Percentiles rank a stretch among this genome's conserved stretches.
Evolutionary conservation across 768 basidiomycete species (phyloP).

Genomic region (Brasilioporus rufonigricans): DNA sequence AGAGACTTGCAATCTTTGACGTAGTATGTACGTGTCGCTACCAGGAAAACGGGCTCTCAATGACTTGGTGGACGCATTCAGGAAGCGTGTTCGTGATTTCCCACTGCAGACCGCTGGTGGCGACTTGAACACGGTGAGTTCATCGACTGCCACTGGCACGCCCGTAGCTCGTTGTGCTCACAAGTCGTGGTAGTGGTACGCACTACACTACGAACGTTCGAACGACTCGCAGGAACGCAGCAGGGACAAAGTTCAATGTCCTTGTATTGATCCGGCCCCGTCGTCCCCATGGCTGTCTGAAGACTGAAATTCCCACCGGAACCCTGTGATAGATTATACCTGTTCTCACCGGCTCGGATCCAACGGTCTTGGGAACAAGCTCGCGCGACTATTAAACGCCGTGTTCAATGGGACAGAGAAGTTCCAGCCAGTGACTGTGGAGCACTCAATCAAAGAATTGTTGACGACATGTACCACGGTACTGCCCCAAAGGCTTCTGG

Average conservation of each 20-base stretch:
- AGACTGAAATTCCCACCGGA: neutral
- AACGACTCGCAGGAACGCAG: neutral
- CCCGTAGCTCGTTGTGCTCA: neutral
- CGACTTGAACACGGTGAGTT: neutral
- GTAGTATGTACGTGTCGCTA: neutral
- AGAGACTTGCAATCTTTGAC: neutral
- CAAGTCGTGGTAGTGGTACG: neutral
- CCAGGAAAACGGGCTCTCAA: no score
- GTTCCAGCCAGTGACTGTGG: neutral
- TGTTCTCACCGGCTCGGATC: neutral
- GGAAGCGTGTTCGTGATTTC: neutral
- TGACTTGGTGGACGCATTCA: neutral
- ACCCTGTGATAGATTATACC: neutral
- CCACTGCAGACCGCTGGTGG: neutral
- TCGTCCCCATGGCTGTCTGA: neutral
- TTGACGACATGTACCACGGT: neutral
- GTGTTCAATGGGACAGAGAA: neutral
- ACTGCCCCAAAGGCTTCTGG: neutral
- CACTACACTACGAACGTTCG: neutral
- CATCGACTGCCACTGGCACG: conserved; percentile 4
- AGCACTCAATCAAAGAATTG: neutral
- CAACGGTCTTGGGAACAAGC: neutral
- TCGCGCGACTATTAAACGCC: neutral
- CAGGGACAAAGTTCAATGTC: neutral
- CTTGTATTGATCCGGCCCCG: neutral